Conservation (phyloP, 768 basidiomycete genomes). For the Gloeopeniophorella convolvens region DNA sequence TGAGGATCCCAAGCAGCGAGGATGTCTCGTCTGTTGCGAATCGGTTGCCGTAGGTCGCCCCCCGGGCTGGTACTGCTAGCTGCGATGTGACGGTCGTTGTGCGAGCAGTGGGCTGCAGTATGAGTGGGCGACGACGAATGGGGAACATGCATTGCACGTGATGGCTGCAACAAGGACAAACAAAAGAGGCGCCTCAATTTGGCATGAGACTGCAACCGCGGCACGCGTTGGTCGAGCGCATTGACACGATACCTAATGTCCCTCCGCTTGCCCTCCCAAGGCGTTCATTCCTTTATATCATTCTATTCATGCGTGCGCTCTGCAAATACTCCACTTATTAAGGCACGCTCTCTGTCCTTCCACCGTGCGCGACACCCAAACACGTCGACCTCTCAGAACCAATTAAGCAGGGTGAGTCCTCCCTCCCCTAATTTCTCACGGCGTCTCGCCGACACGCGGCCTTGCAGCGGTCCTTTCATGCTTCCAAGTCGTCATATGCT, state of each 20-base stretch:
- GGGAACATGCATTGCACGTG: too few relatives aligned
- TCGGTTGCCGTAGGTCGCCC: too few relatives aligned
- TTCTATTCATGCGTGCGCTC: conserved; percentile 50
- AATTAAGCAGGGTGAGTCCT: conserved; percentile 15
- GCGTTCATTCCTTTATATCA: conserved; percentile 28
- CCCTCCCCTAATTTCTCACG: conserved; percentile 1
- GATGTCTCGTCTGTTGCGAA: too few relatives aligned
- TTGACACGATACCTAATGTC: too few relatives aligned
- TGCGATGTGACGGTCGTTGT: too few relatives aligned
- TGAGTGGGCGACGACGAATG: too few relatives aligned
- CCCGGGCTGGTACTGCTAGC: too few relatives aligned
- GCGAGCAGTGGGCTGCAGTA: too few relatives aligned
- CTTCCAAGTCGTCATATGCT: conserved; percentile 45
- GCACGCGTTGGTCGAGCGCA: too few relatives aligned
- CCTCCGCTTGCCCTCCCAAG: conserved; percentile 36
- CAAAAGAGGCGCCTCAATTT: too few relatives aligned
- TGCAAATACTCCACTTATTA: conserved; percentile 6
- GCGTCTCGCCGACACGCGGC: conserved; percentile 6
- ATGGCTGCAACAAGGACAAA: conserved; percentile 1
- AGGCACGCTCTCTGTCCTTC: conserved; percentile 3
- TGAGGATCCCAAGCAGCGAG: too few relatives aligned
- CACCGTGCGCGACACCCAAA: not conserved
- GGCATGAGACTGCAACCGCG: too few relatives aligned
- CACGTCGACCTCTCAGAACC: conserved; percentile 3
- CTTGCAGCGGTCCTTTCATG: conserved; percentile 68